phyloP scores from a whole-genome alignment of 148 eudicot species.

The Camellia japonica region DNA sequence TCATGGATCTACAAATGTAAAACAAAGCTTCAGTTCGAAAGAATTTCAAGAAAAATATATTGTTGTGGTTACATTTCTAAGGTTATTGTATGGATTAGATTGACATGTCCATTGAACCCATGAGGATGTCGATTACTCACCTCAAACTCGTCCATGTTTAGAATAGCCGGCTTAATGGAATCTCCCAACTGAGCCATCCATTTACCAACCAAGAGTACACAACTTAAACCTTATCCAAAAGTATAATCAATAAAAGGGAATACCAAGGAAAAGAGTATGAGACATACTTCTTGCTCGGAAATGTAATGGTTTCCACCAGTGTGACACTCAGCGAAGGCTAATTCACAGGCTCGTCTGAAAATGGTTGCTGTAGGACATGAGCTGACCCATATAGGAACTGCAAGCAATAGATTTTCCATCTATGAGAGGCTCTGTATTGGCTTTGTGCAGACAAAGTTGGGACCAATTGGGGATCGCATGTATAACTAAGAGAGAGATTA shows the following conservation, averaged over 20 bases:
- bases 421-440: conserved; percentile 14
- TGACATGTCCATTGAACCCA: too few relatives aligned
- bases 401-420: not conserved
- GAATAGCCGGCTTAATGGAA: conserved; percentile 30
- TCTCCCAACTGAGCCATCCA: conserved; percentile 37
- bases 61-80: not conserved
- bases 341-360: conserved; percentile 52
- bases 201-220: conserved; percentile 1
- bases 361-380: conserved; percentile 50
- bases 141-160: conserved; percentile 5
- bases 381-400: conserved; percentile 63
- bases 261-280: conserved; percentile 8
- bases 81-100: too few relatives aligned
- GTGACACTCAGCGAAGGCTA: conserved; percentile 40
- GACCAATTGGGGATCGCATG: not conserved
- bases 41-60: not conserved
- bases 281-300: conserved; percentile 43
- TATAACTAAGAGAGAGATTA: not conserved
- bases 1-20: conserved; percentile 41
- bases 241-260: not conserved
- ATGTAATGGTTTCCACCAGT: conserved; percentile 25
- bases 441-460: not conserved
- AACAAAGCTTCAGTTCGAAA: not conserved
- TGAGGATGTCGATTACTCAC: too few relatives aligned
- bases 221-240: not conserved